Evolutionary conservation across 768 basidiomycete genomes (phyloP).

Genomic region (Trichaptum fuscoviolaceum): DNA sequence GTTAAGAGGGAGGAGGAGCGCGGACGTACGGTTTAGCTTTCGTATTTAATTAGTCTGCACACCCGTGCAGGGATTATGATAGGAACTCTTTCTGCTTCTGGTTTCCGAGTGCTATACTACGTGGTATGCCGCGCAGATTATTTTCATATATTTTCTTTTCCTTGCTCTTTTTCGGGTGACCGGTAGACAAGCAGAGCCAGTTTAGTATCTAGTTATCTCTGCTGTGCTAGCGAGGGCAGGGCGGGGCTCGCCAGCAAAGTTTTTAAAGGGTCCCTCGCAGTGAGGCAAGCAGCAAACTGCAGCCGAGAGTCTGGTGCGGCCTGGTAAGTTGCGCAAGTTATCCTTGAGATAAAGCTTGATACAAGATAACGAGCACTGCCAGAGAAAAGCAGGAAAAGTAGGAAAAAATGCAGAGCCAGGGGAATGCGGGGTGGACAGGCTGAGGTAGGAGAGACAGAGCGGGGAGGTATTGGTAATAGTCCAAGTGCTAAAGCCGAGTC

Average conservation of each 20-base stretch:
- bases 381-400: background rate
- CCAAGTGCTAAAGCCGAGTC: constrained; percentile 1
- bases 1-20: background rate
- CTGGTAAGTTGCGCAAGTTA: background rate
- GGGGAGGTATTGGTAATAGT: background rate
- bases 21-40: constrained; percentile 1
- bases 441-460: background rate
- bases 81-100: background rate
- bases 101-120: background rate
- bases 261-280: background rate
- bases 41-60: background rate
- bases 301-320: background rate
- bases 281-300: background rate
- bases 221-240: background rate
- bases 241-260: background rate
- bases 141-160: background rate
- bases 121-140: background rate
- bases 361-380: background rate
- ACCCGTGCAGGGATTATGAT: background rate
- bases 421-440: background rate
- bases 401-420: background rate
- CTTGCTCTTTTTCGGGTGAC: background rate
- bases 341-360: background rate
- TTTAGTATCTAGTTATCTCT: background rate
- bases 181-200: background rate